Evolutionary conservation across 768 basidiomycete species (phyloP), one percentile per base, ranked within the genome.

Genomic region (Albatrellus ellisii): DNA sequence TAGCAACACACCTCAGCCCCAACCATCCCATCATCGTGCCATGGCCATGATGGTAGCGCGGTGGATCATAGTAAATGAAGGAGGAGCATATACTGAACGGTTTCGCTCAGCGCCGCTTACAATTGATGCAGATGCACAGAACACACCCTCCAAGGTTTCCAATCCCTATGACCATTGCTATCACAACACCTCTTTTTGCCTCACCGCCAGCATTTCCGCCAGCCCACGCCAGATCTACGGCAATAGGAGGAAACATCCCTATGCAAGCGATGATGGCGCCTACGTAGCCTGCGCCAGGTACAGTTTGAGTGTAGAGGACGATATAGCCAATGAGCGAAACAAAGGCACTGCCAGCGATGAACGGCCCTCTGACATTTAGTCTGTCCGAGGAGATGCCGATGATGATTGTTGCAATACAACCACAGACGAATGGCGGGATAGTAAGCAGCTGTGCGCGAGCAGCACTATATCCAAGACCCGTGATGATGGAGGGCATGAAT

Each of bases 171-270:
- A 76, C 65, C 61, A 72, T 64, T 4, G 70, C 77, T 26, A 76
- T 46, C 10, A 64, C 62, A 10, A 75, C 63, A 18, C 65, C 76
- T 42, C 66, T 63, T 50, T 71, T 69, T 37, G 70, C 45, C 48
- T 73, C 73, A 18, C 76, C 73, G 18, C 75, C 75, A 0, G 70
- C 66, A 41, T 74, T 72, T 6, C 69, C 68, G 2, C 67, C 63
- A 2, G 61, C 68, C 77, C 77, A 79, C 26, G 73, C 71, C 2
- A 78, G 54, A 21, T 54, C 52, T n/a, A 74, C 59, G 4, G 61
- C 59, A 39, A 75, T 62, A 5, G 65, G 66, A 1, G 77, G 71
- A 49, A 59, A 76, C 5, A 73, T 66, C 15, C 75, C 76, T 15
- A 63, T 55, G 3, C 73, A 69, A 21, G 71, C 67, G 29, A 77